Evolutionary conservation across 2,329 filamentous ascomycete genomes (phyloP).

Genomic region (Colletotrichum limetticola): DNA sequence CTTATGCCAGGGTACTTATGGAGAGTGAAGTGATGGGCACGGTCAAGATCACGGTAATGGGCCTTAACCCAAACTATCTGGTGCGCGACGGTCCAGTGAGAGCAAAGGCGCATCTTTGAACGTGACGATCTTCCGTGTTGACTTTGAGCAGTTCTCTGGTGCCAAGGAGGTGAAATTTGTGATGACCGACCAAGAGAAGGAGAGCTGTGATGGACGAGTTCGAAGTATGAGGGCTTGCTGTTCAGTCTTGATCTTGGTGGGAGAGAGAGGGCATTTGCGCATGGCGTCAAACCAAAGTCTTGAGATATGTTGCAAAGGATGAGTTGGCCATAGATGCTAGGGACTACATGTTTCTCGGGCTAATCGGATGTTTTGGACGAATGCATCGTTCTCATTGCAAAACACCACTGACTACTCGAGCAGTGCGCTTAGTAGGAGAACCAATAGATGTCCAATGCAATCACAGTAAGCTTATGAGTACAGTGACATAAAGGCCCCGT

Average conservation of each 20-base stretch:
- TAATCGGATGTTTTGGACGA: too few relatives aligned
- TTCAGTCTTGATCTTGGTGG: not conserved
- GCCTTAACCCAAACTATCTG: not conserved
- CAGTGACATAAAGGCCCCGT: too few relatives aligned
- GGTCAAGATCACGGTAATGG: not conserved
- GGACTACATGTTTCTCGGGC: too few relatives aligned
- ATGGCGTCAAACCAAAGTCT: too few relatives aligned
- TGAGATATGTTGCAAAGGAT: too few relatives aligned
- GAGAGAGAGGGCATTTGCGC: not conserved
- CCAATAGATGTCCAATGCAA: too few relatives aligned
- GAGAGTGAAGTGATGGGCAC: not conserved
- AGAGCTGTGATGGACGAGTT: constrained; percentile 8
- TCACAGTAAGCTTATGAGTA: too few relatives aligned
- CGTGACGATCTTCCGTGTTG: not conserved
- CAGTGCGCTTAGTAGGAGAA: too few relatives aligned
- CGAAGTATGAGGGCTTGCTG: not conserved
- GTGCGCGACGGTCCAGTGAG: not conserved
- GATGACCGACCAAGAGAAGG: not conserved
- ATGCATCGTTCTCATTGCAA: too few relatives aligned
- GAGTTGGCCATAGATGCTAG: too few relatives aligned
- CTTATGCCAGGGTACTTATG: not conserved
- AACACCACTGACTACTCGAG: too few relatives aligned
- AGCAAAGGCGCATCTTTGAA: not conserved
- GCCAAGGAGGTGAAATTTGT: constrained; percentile 3
- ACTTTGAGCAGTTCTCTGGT: not conserved